Base-by-base conservation (phyloP, 2,329 filamentous ascomycete species). In the Acephala macrosclerotiorum region DNA sequence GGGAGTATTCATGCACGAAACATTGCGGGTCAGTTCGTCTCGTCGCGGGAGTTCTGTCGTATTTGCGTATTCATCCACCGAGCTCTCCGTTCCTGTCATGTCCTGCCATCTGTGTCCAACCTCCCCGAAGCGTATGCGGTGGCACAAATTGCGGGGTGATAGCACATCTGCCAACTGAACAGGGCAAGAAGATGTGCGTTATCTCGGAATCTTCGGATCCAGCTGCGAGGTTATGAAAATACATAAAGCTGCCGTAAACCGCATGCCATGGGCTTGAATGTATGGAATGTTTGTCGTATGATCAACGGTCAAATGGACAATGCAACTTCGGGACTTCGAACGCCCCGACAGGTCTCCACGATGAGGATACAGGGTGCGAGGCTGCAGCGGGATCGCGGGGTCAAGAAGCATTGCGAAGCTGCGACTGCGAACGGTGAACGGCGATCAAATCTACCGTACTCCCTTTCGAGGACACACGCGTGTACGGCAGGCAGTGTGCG, bases 191-290 rank as follows among this genome's bases (percentile, higher is more conserved):
- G 29, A 49, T 49, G 45, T 14, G 18, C 45, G 45, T 12, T 25
- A 49, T 53, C 49, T 53, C 49, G 49, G 49, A 26, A 53, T 26
- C 49, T 33, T 53, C 49, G 49, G 49, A 53, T 20, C 16, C 49
- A 26, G 22, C 26, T 53, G 49, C 49, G 49, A 26, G 20, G 25
- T 53, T 53, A 53, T 53, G 49, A 53, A 53, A 53, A 53, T 53
- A 49, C 45, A 53, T 53, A 53, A 53, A 53, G 49, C 25, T 33
- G 49, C 22, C 49, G 25, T 53, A 4, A 12, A 29, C 22, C 49
- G 25, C 11, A 26, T 53, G 25, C 49, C 49, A 16, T n/a, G 11
- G 14, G 5, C 49, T 53, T 53, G 11, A 11, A 33, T n/a, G 25
- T 26, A 53, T 53, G 49, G 25, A 33, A 18, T 53, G 49, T 26